Base-by-base conservation (phyloP, 352 stramenopile species). In the Pythium utonaiense region DNA sequence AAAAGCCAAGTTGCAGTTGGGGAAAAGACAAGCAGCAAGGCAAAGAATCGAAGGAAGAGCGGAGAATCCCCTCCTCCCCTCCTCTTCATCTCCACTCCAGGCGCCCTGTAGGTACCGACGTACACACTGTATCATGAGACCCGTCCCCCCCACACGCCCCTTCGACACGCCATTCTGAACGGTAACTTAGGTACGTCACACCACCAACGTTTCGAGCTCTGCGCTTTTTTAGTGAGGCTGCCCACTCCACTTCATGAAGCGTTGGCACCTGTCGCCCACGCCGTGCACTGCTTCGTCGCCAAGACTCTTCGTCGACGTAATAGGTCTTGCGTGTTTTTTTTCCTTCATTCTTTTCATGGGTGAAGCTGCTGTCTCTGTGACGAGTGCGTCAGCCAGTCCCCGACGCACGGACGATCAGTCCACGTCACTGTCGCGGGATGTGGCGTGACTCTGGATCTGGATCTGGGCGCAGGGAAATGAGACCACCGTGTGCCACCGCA, bases 31-130 rank as follows among this genome's bases (percentile, higher is more conserved):
- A 64, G 48, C 57, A 47, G 40, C 17, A 47, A 47, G 40, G 40
- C 40, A 47, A 47, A 67, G 56, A 65, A 66, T 70, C 57, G 62
- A 69, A 69, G 52, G 57, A 73, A 73, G 50, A 55, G 47, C 48
- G 14, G 24, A 28, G 45, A 63, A 56, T 41, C 48, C 57, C 57
- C 53, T 36, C 45, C 53, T 38, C 41, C 38, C 33, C 25, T 48
- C 38, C 44, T 34, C 30, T 34, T 45, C 28, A 47, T 47, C 40
- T 47, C 40, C 40, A 47, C 5, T 47, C 40, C 40, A 47, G 6
- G n/a, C 27, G 54, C 30, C 41, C 48, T 40, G 57, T 64, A 62
- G 56, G 56, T 50, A 54, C 56, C 53, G 48, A n/a, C n/a, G n/a
- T n/a, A n/a, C n/a, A n/a, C n/a, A n/a, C n/a, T n/a, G n/a, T n/a